Evolutionary conservation across 2,329 filamentous ascomycete species (phyloP), one percentile per base, ranked within the genome.

Genomic region (Trichoderma simmonsii): DNA sequence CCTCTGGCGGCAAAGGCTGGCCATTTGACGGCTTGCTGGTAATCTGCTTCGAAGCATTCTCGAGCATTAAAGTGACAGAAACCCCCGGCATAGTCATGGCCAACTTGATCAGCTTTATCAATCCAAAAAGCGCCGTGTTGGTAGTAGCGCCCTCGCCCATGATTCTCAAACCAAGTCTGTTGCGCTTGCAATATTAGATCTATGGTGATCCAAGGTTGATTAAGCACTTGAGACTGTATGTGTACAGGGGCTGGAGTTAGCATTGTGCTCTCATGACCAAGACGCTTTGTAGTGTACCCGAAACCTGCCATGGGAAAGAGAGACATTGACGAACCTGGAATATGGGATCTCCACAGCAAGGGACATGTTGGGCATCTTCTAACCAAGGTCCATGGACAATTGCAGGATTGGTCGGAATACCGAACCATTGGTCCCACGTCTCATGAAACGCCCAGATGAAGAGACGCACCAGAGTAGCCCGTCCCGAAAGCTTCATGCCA

Each of bases 171-270:
- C 84, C 86, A 88, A 3, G 80, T 78, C 65, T 87, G 82, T 76
- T 85, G 83, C 12, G 85, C 86, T 59, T 84, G 80, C 3, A 86
- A 80, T 11, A 88, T 81, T 32, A 86, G 77, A 39, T 82, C 77
- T n/a, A 85, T 78, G n/a, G 78, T 81, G 6, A 81, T 77, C 85
- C 86, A 87, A 0, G 81, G 80, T 39, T 82, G 81, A 24, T 78
- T 78, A 32, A 88, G 77, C 15, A 88, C 73, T 4, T 79, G 80
- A 26, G 82, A 83, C 85, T 87, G 39, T 26, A 34, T 60, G 18
- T 8, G 26, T 56, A 68, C 9, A 9, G 9, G 14, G 9, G 48
- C 48, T 76, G 68, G 68, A 76, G 73, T 71, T 48, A 71, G 67
- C 65, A 34, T 28, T 32, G 34, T 14, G 67, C 30, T n/a, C 14